These are phyloP conservation scores for Candida insectorum DNA, from an alignment of 805 yeast genomes.

Conservation along the genomic window DNA sequence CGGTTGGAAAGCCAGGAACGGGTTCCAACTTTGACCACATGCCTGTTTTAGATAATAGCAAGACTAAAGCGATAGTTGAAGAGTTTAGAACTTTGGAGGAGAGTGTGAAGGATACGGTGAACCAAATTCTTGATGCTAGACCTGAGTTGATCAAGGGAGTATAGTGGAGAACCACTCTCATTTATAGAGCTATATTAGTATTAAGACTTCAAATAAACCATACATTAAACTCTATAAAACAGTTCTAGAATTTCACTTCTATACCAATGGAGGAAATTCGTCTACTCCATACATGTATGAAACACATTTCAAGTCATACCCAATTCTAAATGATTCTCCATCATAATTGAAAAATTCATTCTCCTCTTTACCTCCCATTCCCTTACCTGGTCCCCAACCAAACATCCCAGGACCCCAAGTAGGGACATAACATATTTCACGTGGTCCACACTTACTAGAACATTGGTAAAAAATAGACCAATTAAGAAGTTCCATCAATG, in stretches of 20 bases:
- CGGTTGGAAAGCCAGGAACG: conserved; percentile 31
- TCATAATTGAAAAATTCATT: conserved; percentile 10
- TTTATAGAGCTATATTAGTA: too few species aligned
- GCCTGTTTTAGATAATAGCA: conserved; percentile 28
- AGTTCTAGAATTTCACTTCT: too few species aligned
- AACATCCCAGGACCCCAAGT: conserved; percentile 62
- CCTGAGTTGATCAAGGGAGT: too few species aligned
- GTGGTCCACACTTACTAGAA: conserved; percentile 36
- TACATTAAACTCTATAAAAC: too few species aligned
- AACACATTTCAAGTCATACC: conserved; percentile 15
- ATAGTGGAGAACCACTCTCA: too few species aligned
- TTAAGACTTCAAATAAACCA: too few species aligned
- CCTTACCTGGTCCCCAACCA: conserved; percentile 40
- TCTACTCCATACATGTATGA: too few species aligned
- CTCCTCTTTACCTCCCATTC: too few species aligned
- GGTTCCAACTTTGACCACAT: conserved; percentile 26
- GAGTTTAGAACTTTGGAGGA: conserved; percentile 36
- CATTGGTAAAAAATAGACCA: conserved; percentile 48
- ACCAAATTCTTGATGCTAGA: conserved; percentile 34
- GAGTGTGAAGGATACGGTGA: conserved; percentile 40
- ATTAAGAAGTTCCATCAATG: conserved; percentile 15
- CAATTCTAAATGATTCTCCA: conserved; percentile 11
- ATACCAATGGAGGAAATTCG: too few species aligned
- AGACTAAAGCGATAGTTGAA: conserved; percentile 29
- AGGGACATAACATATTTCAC: conserved; percentile 55